Conservation (phyloP, 768 basidiomycete species). For the Rhodotorula diobovata region DNA sequence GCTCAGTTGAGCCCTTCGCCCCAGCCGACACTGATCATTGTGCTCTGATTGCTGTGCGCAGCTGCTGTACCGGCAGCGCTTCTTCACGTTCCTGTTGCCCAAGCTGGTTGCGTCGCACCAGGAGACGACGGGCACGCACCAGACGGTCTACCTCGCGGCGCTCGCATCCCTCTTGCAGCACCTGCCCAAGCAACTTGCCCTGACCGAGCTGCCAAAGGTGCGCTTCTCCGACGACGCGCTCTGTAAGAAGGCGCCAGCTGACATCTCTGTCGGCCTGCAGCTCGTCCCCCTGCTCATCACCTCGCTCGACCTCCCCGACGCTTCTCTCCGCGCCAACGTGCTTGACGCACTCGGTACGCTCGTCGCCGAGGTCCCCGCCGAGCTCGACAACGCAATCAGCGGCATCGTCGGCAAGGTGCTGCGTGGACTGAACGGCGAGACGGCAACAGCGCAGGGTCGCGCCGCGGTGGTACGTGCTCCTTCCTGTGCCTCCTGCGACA, state of each 20-base stretch:
- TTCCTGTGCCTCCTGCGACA: background rate
- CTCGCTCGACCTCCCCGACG: slow-evolving; percentile 71
- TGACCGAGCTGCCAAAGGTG: slow-evolving; percentile 60
- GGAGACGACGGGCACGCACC: slow-evolving; percentile 38
- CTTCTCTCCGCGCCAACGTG: slow-evolving; percentile 68
- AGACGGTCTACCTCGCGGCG: slow-evolving; percentile 70
- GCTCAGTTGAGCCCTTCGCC: no score
- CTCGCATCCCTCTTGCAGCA: slow-evolving; percentile 74
- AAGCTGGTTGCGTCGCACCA: slow-evolving; percentile 66
- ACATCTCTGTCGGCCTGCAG: slow-evolving; percentile 50
- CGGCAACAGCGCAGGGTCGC: background rate
- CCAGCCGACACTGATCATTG: no score
- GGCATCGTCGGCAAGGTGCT: slow-evolving; percentile 69
- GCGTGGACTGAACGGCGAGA: slow-evolving; percentile 50
- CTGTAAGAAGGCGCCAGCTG: background rate
- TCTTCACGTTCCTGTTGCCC: slow-evolving; percentile 67
- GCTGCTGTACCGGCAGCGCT: slow-evolving; percentile 52
- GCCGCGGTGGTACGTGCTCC: slow-evolving; percentile 19
- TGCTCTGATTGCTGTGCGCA: slow-evolving; percentile 28
- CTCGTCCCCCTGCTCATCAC: slow-evolving; percentile 82
- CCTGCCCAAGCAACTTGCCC: slow-evolving; percentile 70
- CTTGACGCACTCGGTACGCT: slow-evolving; percentile 72
- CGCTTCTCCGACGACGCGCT: slow-evolving; percentile 2
- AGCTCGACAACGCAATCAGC: slow-evolving; percentile 64
- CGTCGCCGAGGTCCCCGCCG: slow-evolving; percentile 54